Evolutionary conservation across 2,329 filamentous ascomycete genomes (phyloP), one percentile per base, ranked within the genome.

Genomic region (Arthrobotrys conoides): DNA sequence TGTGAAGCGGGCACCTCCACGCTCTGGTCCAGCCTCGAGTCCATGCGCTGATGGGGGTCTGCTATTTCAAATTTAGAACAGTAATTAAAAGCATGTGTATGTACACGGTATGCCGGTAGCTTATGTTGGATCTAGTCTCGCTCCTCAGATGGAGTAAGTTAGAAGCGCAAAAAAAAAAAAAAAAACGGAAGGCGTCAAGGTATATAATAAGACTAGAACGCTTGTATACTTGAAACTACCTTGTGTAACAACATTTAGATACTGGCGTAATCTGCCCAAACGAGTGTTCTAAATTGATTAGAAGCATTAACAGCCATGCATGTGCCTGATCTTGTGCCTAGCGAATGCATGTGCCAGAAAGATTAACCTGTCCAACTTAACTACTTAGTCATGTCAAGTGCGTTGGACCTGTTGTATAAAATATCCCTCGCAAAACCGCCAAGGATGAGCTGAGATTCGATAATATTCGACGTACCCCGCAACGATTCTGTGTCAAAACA

Each of bases 361-460:
- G 9, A 16, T 44, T 12, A 16, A 22, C 9, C 12, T 38, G 5
- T 27, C 27, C 14, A 5, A 18, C 30, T n/a, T n/a, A n/a, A n/a
- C n/a, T n/a, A n/a, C n/a, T n/a, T n/a, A n/a, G n/a, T n/a, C n/a
- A n/a, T 38, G 33, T 36, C 6, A 30, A 30, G 4, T 8, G 36
- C 20, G 57, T 61, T 61, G 33, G 3, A 22, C 3, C 18, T 61
- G 36, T 44, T 41, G 33, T 44, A 61, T 6, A 61, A 44, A 44
- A 61, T 61, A 61, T 61, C 57, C 57, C 57, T 61, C 57, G 44
- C 36, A 24, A 41, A 22, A 9, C n/a, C 24, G 55, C 33, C 33
- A 41, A 44, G 57, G 27, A 20, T 12, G 33, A 61, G 36, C 36
- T 61, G 57, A 61, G 33, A 41, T 27, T 27, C 27, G n/a, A n/a